A percentile compares a stretch with the other conserved stretches of the same genome.
These are phyloP conservation scores for Penicillium bovifimosum DNA, from an alignment of 495 filamentous ascomycete genomes.

Conservation along the genomic window DNA sequence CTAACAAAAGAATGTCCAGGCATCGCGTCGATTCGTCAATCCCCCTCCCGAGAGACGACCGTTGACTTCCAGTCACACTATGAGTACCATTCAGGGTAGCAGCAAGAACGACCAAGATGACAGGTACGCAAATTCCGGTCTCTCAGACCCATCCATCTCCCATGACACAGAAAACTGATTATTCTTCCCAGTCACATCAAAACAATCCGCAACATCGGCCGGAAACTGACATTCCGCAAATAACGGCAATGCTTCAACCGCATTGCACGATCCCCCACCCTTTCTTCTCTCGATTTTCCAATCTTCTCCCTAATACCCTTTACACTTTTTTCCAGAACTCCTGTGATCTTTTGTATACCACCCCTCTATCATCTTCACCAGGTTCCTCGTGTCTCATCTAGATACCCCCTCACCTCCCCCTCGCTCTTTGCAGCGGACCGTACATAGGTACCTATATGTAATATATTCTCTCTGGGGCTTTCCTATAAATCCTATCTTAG, in stretches of 20 bases:
- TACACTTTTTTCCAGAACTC: not conserved
- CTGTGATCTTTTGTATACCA: slow-evolving; percentile 10
- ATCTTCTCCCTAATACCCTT: not conserved
- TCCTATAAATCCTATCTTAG: too few relatives aligned
- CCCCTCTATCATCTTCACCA: not conserved
- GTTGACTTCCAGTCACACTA: slow-evolving; percentile 32
- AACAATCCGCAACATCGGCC: slow-evolving; percentile 39
- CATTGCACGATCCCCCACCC: not conserved
- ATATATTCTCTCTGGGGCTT: too few relatives aligned
- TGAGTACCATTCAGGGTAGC: slow-evolving; percentile 23
- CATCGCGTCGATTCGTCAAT: slow-evolving; percentile 38
- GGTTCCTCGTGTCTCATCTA: slow-evolving; percentile 17
- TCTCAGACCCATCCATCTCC: not conserved
- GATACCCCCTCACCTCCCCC: slow-evolving; percentile 31
- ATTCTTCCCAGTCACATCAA: slow-evolving; percentile 24
- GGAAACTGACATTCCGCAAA: slow-evolving; percentile 34
- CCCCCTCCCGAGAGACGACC: slow-evolving; percentile 29
- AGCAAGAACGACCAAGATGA: slow-evolving; percentile 35
- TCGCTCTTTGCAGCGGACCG: slow-evolving; percentile 25
- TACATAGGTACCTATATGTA: too few relatives aligned
- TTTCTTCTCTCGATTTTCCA: not conserved
- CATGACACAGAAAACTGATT: slow-evolving; percentile 1
- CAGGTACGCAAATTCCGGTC: slow-evolving; percentile 30
- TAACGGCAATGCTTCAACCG: slow-evolving; percentile 5
- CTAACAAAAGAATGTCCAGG: slow-evolving; percentile 24